Conservation (phyloP, 129 eudicot genomes). For the Pulicaria dysenterica region DNA sequence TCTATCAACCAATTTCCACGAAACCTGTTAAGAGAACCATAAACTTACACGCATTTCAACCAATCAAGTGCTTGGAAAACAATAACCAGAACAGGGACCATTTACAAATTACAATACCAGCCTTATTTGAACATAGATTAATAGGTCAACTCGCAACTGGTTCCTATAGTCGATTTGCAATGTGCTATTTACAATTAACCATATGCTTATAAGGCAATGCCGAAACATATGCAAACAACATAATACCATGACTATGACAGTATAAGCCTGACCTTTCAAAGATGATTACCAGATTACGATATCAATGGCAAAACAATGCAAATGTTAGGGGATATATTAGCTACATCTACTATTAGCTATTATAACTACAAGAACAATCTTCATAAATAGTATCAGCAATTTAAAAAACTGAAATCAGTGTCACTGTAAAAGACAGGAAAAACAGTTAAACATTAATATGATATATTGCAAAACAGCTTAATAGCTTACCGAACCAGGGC, state of each 20-base stretch:
- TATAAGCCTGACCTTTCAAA: not conserved
- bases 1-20: conserved; percentile 2
- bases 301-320: not conserved
- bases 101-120: not conserved
- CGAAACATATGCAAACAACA: not conserved
- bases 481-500: conserved; percentile 77
- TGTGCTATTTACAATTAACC: not conserved
- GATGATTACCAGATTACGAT: not conserved
- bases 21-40: not conserved
- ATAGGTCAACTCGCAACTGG: not conserved
- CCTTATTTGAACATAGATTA: not conserved
- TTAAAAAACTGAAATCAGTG: not conserved
- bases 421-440: not conserved
- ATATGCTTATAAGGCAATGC: not conserved
- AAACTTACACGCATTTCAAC: not conserved
- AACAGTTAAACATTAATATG: not conserved
- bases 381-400: not conserved
- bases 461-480: not conserved
- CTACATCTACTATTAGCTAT: not conserved
- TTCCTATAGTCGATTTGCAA: too few relatives aligned
- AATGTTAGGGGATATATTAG: not conserved
- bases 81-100: not conserved
- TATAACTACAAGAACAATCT: not conserved
- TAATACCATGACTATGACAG: not conserved
- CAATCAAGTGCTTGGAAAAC: not conserved